Percentiles rank a stretch among this genome's conserved stretches.
phyloP scores from a whole-genome alignment of 2,329 filamentous ascomycete genomes.

The Aureobasidium leucospermi region DNA sequence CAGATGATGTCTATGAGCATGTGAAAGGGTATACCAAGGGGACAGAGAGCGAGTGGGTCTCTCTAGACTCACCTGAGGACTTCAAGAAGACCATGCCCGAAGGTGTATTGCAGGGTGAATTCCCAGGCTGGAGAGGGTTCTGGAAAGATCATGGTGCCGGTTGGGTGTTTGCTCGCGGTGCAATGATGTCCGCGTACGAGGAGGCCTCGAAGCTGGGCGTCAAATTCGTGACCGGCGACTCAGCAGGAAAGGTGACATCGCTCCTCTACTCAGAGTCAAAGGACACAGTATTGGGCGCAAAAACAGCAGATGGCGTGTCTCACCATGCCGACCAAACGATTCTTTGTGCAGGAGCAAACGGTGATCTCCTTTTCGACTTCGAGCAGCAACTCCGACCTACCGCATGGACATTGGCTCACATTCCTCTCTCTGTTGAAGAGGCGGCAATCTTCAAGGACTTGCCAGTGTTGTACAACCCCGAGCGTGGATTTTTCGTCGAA shows the following conservation, averaged over 20 bases:
- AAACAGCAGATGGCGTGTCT: slow-evolving; percentile 35
- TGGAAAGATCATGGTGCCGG: slow-evolving; percentile 40
- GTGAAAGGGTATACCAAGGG: slow-evolving; percentile 28
- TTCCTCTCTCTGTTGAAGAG: slow-evolving; percentile 42
- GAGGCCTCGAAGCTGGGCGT: slow-evolving; percentile 43
- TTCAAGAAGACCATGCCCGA: slow-evolving; percentile 46
- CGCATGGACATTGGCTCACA: slow-evolving; percentile 48
- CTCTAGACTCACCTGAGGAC: slow-evolving; percentile 36
- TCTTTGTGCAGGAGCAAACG: slow-evolving; percentile 44
- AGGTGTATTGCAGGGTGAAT: slow-evolving; percentile 44
- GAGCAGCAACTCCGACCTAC: slow-evolving; percentile 47
- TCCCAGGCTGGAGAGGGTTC: slow-evolving; percentile 46
- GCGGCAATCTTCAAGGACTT: slow-evolving; percentile 38
- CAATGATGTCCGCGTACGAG: slow-evolving; percentile 37
- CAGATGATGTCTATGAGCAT: slow-evolving; percentile 31
- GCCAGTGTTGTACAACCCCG: slow-evolving; percentile 44
- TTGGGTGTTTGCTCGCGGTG: slow-evolving; percentile 48
- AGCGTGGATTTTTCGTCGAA: slow-evolving; percentile 45
- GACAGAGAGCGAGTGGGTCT: slow-evolving; percentile 23
- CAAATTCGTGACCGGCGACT: slow-evolving; percentile 37
- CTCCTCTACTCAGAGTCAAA: slow-evolving; percentile 30
- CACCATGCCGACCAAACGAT: slow-evolving; percentile 40
- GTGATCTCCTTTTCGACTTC: slow-evolving; percentile 42
- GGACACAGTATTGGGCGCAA: slow-evolving; percentile 36
- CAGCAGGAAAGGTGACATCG: slow-evolving; percentile 31